Evolutionary conservation across 257 asterid genomes (phyloP), one percentile per base, ranked within the genome.

Genomic region (Paraleonurus japonicus): DNA sequence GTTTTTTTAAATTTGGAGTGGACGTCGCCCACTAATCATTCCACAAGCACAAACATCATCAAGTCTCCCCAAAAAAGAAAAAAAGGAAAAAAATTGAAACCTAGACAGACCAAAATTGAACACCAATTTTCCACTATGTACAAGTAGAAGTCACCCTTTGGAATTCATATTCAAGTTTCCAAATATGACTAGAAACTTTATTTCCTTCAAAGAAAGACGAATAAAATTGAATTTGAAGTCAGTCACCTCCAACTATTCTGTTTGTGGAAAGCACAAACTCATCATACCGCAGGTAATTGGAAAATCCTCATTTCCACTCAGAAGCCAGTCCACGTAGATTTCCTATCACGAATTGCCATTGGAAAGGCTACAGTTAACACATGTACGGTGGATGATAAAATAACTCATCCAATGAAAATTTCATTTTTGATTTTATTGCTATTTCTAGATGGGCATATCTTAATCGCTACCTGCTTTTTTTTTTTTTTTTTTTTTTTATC

Each of bases 131-230:
- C 39, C 10, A 33, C 39, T 1, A 33, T 33, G 10, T 33, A 2
- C 33, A 30, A 2, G 33, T 30, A 30, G 3, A 30, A 30, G 5
- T 1, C 5, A 30, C 33, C 33, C 5, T 35, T 7, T 7, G 43
- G 43, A 53, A 35, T 8, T 55, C 41, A 13, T 33, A 37, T 37
- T 55, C 20, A 70, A 39, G 13, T 70, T 39, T 57, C 67, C 74
- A 55, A 55, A 23, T 55, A 37, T 50, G 32, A 67, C 62, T 22
- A 1, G 15, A 57, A 69, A n/a, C 24, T 55, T 62, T 35, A 5
- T 7, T 0, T 26, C 43, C 64, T 7, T 61, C 28, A 23, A 48
- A 37, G 26, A 50, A n/a, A 15, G 2, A 26, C 13, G 4, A 16
- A 15, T n/a, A 11, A 37, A 43, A 43, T 43, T 28, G 41, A 39